Conservation (phyloP, 495 filamentous ascomycete genomes). For the Sordaria brevicollis region DNA sequence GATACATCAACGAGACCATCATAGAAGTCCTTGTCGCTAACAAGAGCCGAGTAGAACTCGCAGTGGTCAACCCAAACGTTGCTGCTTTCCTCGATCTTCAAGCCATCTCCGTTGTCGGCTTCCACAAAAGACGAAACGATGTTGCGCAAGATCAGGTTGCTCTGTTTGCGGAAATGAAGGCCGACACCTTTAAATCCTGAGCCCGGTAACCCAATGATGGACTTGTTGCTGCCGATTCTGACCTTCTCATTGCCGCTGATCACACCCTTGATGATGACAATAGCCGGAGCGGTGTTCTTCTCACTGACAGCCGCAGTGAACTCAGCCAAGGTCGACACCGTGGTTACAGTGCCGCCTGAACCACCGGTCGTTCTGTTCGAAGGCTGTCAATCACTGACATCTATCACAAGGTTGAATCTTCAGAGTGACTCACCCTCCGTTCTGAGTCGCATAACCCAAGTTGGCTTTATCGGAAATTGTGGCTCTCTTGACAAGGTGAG, state of each 20-base stretch:
- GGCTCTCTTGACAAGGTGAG: not conserved
- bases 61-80: slow-evolving; percentile 64
- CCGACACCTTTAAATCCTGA: slow-evolving; percentile 35
- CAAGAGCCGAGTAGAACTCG: slow-evolving; percentile 49
- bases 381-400: not conserved
- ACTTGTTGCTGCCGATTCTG: slow-evolving; percentile 43
- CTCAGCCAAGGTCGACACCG: slow-evolving; percentile 45
- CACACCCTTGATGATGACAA: slow-evolving; percentile 38
- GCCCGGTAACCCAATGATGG: slow-evolving; percentile 39
- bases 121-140: slow-evolving; percentile 48
- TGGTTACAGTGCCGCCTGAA: slow-evolving; percentile 45
- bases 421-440: slow-evolving; percentile 3
- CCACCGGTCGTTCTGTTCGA: slow-evolving; percentile 44
- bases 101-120: slow-evolving; percentile 48
- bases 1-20: slow-evolving; percentile 56
- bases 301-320: slow-evolving; percentile 40
- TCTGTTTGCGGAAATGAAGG: slow-evolving; percentile 35
- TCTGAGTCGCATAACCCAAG: slow-evolving; percentile 5
- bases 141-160: slow-evolving; percentile 53
- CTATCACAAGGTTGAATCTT: not conserved
- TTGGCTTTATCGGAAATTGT: not conserved
- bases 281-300: slow-evolving; percentile 28
- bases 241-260: slow-evolving; percentile 36
- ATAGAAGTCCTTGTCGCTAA: slow-evolving; percentile 55
- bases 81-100: slow-evolving; percentile 42